Conservation (phyloP, 176 grass and related monocot genomes). For the Eleusine coracana region DNA sequence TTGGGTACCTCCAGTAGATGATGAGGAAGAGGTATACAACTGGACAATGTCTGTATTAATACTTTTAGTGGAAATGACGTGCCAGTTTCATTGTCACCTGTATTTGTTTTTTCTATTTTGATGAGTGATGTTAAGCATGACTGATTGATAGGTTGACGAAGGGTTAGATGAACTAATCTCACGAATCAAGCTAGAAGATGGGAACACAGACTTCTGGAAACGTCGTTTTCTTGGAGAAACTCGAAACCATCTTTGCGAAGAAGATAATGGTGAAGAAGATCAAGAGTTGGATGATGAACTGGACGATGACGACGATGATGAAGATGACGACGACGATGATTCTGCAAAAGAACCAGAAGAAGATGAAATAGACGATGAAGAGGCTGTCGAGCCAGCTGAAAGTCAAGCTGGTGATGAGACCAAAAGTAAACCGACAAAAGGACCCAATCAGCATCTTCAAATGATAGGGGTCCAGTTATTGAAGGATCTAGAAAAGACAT, state of each 20-base stretch:
- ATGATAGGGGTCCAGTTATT: conserved; percentile 87
- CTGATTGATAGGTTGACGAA: conserved; percentile 77
- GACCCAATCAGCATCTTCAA: conserved; percentile 74
- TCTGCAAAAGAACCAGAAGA: conserved; percentile 67
- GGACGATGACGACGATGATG: conserved; percentile 54
- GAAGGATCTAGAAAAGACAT: conserved; percentile 75
- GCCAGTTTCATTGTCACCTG: conserved; percentile 32
- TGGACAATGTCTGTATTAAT: conserved; percentile 25
- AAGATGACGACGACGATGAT: conserved; percentile 55
- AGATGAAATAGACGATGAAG: conserved; percentile 84
- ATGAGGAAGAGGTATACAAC: conserved; percentile 75
- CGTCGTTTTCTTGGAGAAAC: conserved; percentile 90
- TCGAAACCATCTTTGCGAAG: conserved; percentile 60
- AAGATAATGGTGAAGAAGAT: conserved; percentile 52
- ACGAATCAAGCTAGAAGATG: conserved; percentile 90
- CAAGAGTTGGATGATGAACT: conserved; percentile 55
- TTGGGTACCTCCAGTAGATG: conserved; percentile 93
- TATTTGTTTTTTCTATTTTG: conserved; percentile 25
- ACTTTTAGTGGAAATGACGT: not conserved
- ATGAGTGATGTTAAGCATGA: not conserved
- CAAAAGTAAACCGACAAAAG: conserved; percentile 70
- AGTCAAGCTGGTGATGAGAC: conserved; percentile 54
- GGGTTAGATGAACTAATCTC: conserved; percentile 84
- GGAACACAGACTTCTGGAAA: conserved; percentile 96
- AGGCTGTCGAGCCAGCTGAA: conserved; percentile 68